Conservation (phyloP, 1,284 basidiomycete species). For the Boletus hoseneyae region DNA sequence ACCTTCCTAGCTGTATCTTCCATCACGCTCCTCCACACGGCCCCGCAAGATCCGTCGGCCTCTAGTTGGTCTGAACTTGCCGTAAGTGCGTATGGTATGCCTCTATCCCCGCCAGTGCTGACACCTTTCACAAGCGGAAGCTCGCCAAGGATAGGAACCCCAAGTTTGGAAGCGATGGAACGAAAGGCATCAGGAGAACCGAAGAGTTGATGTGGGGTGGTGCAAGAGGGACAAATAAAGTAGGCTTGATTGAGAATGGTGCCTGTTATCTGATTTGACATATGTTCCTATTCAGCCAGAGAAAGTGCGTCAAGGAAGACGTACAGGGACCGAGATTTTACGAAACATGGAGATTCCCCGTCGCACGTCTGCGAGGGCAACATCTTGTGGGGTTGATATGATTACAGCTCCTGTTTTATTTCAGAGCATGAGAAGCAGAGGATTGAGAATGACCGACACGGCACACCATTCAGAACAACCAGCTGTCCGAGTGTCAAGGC, state of each 20-base stretch:
- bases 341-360: constrained; percentile 94
- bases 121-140: constrained; percentile 81
- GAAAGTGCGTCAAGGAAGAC: constrained; percentile 20
- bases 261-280: constrained; percentile 71
- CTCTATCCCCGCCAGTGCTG: constrained; percentile 74
- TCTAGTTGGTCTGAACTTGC: constrained; percentile 21
- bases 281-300: background rate
- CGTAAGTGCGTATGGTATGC: constrained; percentile 55
- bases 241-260: constrained; percentile 90
- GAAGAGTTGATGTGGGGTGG: constrained; percentile 73
- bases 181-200: constrained; percentile 71
- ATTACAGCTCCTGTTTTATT: constrained; percentile 67
- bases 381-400: constrained; percentile 94
- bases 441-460: background rate
- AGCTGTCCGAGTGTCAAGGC: constrained; percentile 91
- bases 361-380: constrained; percentile 88
- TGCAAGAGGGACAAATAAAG: constrained; percentile 81
- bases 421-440: background rate
- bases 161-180: constrained; percentile 57
- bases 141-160: constrained; percentile 74
- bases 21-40: constrained; percentile 50
- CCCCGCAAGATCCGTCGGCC: constrained; percentile 36
- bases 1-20: constrained; percentile 40
- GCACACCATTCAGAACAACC: constrained; percentile 79
- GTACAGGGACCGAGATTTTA: constrained; percentile 85